phyloP scores from a whole-genome alignment of 2,329 filamentous ascomycete genomes.

The Periconia digitata region DNA sequence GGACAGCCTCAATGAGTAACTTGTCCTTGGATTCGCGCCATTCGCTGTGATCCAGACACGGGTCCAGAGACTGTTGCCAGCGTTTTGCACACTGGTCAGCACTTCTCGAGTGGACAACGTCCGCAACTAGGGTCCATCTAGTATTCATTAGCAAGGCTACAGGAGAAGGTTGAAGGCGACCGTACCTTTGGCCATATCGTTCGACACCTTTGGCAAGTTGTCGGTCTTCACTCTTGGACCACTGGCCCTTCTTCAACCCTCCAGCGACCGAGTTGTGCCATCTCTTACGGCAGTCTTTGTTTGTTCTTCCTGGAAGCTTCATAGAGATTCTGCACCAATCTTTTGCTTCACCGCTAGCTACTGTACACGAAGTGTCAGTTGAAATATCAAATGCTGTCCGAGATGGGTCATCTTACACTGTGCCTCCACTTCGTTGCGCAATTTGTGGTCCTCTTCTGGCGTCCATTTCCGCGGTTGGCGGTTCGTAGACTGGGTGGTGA shows the following conservation, averaged over 20 bases:
- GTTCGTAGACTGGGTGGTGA: constrained; percentile 14
- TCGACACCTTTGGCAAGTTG: constrained; percentile 38
- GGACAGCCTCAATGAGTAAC: constrained; percentile 35
- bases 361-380: constrained; percentile 1
- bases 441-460: constrained; percentile 22
- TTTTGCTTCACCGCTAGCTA: constrained; percentile 22
- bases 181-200: constrained; percentile 40
- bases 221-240: constrained; percentile 42
- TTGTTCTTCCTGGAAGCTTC: constrained; percentile 43
- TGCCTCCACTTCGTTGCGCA: constrained; percentile 27
- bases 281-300: constrained; percentile 50
- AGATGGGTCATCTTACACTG: constrained; percentile 16
- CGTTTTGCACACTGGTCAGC: constrained; percentile 52
- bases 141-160: constrained; percentile 1
- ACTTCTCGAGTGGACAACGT: constrained; percentile 41
- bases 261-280: constrained; percentile 45
- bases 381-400: not conserved
- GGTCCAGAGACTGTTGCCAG: constrained; percentile 50
- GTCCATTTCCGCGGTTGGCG: constrained; percentile 34
- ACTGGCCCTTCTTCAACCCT: constrained; percentile 46
- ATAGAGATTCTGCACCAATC: constrained; percentile 42
- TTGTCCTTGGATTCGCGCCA: constrained; percentile 42
- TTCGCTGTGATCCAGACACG: constrained; percentile 43
- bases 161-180: not conserved
- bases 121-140: constrained; percentile 49